Conservation (phyloP, 352 stramenopile species). For the Elongisporangium prolatum region DNA sequence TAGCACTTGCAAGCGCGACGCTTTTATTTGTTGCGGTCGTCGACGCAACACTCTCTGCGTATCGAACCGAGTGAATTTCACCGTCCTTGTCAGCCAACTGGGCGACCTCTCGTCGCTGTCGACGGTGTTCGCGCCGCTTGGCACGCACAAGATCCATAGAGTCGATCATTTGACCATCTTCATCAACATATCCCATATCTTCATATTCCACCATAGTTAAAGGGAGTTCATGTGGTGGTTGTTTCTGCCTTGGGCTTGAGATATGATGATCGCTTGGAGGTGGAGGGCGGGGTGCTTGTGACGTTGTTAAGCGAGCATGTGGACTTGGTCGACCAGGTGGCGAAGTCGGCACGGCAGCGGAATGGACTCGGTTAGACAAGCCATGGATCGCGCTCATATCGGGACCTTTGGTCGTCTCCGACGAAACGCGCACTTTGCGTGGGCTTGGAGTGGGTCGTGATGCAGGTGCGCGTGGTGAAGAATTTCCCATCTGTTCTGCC, state of each 20-base stretch:
- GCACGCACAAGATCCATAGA: slow-evolving; percentile 9
- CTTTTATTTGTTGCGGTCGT: slow-evolving; percentile 14
- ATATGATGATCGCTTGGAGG: slow-evolving; percentile 25
- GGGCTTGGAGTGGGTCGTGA: not conserved
- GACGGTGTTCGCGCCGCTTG: slow-evolving; percentile 13
- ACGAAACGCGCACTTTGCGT: not conserved
- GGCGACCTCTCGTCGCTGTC: slow-evolving; percentile 9
- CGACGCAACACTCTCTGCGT: slow-evolving; percentile 26
- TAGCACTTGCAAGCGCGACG: slow-evolving; percentile 33
- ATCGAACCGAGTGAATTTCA: slow-evolving; percentile 9
- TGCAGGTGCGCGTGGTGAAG: not conserved
- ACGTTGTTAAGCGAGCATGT: slow-evolving; percentile 13
- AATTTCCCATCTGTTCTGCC: not conserved
- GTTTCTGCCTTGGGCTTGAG: slow-evolving; percentile 1
- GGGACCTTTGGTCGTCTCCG: not conserved
- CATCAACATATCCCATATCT: slow-evolving; percentile 12
- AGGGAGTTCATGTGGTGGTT: not conserved
- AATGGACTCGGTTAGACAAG: slow-evolving; percentile 1
- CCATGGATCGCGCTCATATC: not conserved
- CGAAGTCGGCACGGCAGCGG: slow-evolving; percentile 7
- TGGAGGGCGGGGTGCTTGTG: slow-evolving; percentile 2
- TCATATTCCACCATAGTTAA: not conserved
- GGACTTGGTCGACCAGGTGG: slow-evolving; percentile 12
- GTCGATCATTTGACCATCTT: slow-evolving; percentile 9
- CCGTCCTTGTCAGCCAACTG: slow-evolving; percentile 3